These are phyloP conservation scores for Aethionema arabicum DNA, from an alignment of 345 rosid species.

Conservation along the genomic window DNA sequence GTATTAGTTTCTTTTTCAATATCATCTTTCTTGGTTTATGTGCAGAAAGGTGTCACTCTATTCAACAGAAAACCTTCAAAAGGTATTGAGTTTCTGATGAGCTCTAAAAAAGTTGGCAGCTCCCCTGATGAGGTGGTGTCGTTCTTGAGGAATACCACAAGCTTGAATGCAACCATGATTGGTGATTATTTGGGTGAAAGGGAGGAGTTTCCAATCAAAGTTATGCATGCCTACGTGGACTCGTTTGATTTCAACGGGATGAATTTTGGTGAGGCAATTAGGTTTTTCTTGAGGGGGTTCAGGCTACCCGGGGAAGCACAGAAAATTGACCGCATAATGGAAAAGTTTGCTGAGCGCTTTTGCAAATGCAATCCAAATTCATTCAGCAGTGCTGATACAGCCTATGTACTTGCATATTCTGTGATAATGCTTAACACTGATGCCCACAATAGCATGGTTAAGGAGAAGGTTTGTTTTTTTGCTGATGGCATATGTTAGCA, in stretches of 20 bases:
- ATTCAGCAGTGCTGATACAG: conserved; percentile 93
- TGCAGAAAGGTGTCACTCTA: conserved; percentile 89
- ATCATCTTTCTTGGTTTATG: conserved; percentile 20
- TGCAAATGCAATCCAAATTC: conserved; percentile 91
- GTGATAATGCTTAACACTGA: conserved; percentile 97
- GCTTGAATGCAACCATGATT: conserved; percentile 77
- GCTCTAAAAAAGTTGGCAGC: conserved; percentile 65
- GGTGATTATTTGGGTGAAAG: conserved; percentile 98
- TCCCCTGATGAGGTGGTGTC: conserved; percentile 82
- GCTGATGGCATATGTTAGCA: conserved; percentile 18
- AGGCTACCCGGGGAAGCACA: conserved; percentile 98
- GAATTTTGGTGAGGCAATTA: conserved; percentile 86
- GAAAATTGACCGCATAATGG: conserved; percentile 97
- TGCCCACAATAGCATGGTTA: conserved; percentile 95
- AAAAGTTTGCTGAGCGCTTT: conserved; percentile 95
- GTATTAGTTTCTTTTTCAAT: conserved; percentile 6
- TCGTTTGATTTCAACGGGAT: conserved; percentile 80
- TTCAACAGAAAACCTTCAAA: conserved; percentile 89
- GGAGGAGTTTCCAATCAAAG: conserved; percentile 83
- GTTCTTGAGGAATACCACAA: conserved; percentile 70
- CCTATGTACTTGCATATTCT: conserved; percentile 93
- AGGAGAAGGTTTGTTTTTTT: conserved; percentile 76
- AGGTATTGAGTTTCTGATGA: conserved; percentile 84
- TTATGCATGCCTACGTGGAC: conserved; percentile 97
- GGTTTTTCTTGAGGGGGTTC: conserved; percentile 89